Evolutionary conservation across 73 alveolate genomes (phyloP).

Genomic region (Paramecium octaurelia): DNA sequence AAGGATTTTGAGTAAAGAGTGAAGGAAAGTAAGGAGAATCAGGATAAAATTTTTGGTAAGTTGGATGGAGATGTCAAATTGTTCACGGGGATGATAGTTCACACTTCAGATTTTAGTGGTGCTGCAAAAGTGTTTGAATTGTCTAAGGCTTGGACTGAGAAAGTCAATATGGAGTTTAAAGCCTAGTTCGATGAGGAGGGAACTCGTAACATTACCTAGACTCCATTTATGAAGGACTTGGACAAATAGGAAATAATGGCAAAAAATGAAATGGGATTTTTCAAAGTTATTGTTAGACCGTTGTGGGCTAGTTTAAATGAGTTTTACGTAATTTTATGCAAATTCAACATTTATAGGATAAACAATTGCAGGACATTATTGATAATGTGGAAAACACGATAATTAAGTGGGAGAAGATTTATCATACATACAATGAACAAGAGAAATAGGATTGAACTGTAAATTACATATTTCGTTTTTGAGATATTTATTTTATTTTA

Average conservation of each 20-base stretch:
- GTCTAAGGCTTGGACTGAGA: constrained; percentile 47
- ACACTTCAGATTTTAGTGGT: constrained; percentile 59
- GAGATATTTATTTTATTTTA: neutral
- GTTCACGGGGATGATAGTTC: constrained; percentile 57
- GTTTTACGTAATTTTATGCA: neutral
- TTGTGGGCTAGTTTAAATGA: constrained; percentile 62
- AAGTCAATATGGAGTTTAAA: constrained; percentile 50
- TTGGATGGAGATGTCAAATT: constrained; percentile 50
- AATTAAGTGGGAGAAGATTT: constrained; percentile 21
- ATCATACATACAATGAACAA: neutral
- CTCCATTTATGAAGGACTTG: constrained; percentile 57
- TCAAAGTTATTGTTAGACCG: constrained; percentile 61
- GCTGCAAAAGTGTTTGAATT: constrained; percentile 46
- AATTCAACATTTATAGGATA: neutral
- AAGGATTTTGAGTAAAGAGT: constrained; percentile 56
- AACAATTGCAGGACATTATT: neutral
- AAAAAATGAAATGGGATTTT: constrained; percentile 56
- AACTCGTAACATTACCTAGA: constrained; percentile 1
- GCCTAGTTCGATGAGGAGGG: constrained; percentile 57
- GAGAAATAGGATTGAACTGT: neutral
- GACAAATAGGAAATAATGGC: constrained; percentile 49
- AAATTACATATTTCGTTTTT: neutral
- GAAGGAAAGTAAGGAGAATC: constrained; percentile 5
- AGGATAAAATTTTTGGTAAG: neutral
- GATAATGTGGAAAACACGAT: constrained; percentile 37